phyloP scores from a whole-genome alignment of 768 basidiomycete genomes.

The Boletus pseudo-olivaceus region DNA sequence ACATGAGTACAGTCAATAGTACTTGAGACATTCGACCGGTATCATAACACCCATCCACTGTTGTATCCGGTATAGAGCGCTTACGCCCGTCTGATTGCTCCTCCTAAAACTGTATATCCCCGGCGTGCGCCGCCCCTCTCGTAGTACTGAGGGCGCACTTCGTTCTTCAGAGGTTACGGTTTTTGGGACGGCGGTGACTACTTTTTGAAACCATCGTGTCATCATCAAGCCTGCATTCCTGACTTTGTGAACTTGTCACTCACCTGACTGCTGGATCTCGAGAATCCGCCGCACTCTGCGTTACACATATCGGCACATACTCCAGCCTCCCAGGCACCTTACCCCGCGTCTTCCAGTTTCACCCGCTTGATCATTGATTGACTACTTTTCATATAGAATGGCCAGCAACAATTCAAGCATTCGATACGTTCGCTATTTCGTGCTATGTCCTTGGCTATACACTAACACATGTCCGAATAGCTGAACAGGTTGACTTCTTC shows the following conservation, averaged over 20 bases:
- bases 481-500: constrained; percentile 51
- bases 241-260: background rate
- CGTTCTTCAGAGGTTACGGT: background rate
- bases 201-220: background rate
- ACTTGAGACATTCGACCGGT: background rate
- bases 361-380: background rate
- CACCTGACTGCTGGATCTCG: constrained; percentile 1
- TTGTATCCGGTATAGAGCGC: constrained; percentile 3
- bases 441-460: background rate
- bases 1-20: background rate
- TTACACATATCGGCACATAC: background rate
- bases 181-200: background rate
- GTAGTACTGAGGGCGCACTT: background rate
- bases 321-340: background rate
- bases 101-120: background rate
- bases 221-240: background rate
- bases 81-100: background rate
- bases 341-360: background rate
- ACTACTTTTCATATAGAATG: background rate
- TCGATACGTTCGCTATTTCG: constrained; percentile 33
- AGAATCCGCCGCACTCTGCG: background rate
- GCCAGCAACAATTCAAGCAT: constrained; percentile 7
- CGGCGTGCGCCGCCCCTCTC: background rate
- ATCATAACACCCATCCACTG: background rate
- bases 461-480: constrained; percentile 20